Evolutionary conservation across 2,329 filamentous ascomycete genomes (phyloP).

Genomic region (Curvularia spicifera): DNA sequence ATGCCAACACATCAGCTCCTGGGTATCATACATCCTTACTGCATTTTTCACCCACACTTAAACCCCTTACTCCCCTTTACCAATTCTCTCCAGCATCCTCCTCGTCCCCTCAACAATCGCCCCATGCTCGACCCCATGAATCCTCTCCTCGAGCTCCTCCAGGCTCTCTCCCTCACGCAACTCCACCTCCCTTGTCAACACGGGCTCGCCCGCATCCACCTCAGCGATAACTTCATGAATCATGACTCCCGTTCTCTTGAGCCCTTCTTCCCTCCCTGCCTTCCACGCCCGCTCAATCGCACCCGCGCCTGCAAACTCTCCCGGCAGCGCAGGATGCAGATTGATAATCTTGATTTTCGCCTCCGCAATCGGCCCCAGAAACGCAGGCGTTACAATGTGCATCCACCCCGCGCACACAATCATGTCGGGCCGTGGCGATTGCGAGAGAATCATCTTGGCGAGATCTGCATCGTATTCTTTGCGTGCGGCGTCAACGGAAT

Average conservation of each 20-base stretch:
- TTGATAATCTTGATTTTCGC: slow-evolving; percentile 77
- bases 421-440: slow-evolving; percentile 66
- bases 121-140: slow-evolving; percentile 78
- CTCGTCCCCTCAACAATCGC: slow-evolving; percentile 78
- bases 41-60: neutral
- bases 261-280: slow-evolving; percentile 72
- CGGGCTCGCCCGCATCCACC: slow-evolving; percentile 79
- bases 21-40: slow-evolving; percentile 13
- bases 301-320: slow-evolving; percentile 75
- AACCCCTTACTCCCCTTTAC: slow-evolving; percentile 8
- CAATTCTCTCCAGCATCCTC: slow-evolving; percentile 54
- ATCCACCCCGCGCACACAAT: slow-evolving; percentile 85
- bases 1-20: neutral
- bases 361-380: slow-evolving; percentile 70
- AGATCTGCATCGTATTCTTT: slow-evolving; percentile 77
- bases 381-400: slow-evolving; percentile 76
- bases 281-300: slow-evolving; percentile 81
- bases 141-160: slow-evolving; percentile 70
- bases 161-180: slow-evolving; percentile 63
- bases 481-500: slow-evolving; percentile 62
- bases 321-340: slow-evolving; percentile 76
- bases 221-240: slow-evolving; percentile 78
- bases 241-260: slow-evolving; percentile 80
- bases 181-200: slow-evolving; percentile 72
- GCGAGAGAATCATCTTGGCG: slow-evolving; percentile 68